Conservation (phyloP, 495 filamentous ascomycete genomes). For the Choiromyces venosus region DNA sequence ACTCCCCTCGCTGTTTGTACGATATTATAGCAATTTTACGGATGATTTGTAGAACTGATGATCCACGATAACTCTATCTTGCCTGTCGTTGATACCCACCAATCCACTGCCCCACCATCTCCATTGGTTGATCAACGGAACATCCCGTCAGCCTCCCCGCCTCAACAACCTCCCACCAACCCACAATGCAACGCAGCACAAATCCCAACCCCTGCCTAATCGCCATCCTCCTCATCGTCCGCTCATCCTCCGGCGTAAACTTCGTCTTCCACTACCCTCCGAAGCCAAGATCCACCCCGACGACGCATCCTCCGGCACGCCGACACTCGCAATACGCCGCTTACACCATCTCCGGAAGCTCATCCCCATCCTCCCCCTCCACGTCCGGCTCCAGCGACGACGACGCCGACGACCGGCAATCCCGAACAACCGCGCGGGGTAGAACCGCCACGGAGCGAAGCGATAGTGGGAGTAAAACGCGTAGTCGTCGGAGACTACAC, state of each 20-base stretch:
- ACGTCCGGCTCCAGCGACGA: conserved; percentile 30
- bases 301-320: conserved; percentile 20
- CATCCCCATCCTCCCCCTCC: conserved; percentile 22
- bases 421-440: conserved; percentile 32
- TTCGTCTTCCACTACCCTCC: conserved; percentile 92
- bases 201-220: conserved; percentile 61
- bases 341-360: conserved; percentile 30
- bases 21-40: background rate
- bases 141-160: conserved; percentile 34
- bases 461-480: conserved; percentile 24
- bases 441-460: conserved; percentile 21
- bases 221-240: conserved; percentile 72
- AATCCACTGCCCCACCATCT: background rate
- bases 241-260: conserved; percentile 71
- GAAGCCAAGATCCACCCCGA: conserved; percentile 35
- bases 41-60: background rate
- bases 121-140: conserved; percentile 43
- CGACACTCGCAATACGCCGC: conserved; percentile 37
- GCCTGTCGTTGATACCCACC: background rate
- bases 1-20: background rate
- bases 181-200: conserved; percentile 45
- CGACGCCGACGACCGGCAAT: conserved; percentile 44
- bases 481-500: conserved; percentile 22
- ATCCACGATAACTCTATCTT: background rate
- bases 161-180: conserved; percentile 11